Base-by-base conservation (phyloP, 306 rosid species). In the Cicer yamashitae region DNA sequence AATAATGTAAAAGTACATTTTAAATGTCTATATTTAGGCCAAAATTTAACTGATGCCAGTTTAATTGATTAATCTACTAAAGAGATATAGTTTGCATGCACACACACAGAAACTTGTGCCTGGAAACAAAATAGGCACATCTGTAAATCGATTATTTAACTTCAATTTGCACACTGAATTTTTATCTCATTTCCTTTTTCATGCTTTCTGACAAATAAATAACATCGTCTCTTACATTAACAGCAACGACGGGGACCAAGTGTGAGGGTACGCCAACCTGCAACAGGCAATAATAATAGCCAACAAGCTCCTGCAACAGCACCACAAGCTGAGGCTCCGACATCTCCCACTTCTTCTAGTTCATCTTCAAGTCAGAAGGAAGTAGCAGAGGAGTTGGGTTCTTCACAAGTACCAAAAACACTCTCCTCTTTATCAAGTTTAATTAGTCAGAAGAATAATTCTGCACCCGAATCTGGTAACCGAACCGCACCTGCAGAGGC, bases 281-380 rank as follows among this genome's bases (percentile, higher is more conserved):
- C 84, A 60, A 34, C 82, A 41, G 37, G 79, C 68, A 83, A 77
- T 76, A 75, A 77, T 76, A 75, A 74, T 76, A 75, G 60, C 77
- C 77, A 76, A 67, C 81, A 82, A 38, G 73, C 82, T 59, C 59
- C 79, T n/a, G 34, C 79, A 13, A 22, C 84, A 41, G 80, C 85
- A 69, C 76, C 81, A 46, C 83, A 30, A 65, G 67, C 81, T 76
- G 84, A 75, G 77, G 77, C 54, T 14, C 85, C 90, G 12, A 38
- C 89, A 70, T 70, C 87, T 67, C 81, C 86, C 61, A 56, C 88
- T 17, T 74, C 87, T 6, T 74, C 87, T 6, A 74, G 73, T 63
- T 70, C 87, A 65, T 80, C 88, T 46, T 87, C 87, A 37, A 82
- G 67, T 78, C 86, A 73, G 72, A 84, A 84, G 77, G 89, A 73